phyloP scores from a whole-genome alignment of 768 basidiomycete species.

The Chalciporus sphaerocephalus region DNA sequence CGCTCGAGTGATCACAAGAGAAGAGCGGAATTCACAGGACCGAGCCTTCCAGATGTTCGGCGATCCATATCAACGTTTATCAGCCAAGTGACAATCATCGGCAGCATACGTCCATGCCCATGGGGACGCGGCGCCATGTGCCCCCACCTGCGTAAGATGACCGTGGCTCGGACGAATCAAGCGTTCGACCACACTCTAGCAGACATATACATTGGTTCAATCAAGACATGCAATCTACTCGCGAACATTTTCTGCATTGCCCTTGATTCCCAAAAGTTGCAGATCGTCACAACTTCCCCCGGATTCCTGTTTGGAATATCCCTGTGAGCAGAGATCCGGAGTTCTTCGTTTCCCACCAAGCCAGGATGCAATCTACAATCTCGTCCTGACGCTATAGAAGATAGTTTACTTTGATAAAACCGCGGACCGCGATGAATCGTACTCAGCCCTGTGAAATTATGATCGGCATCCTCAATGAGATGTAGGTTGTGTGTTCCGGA shows the following conservation, averaged over 20 bases:
- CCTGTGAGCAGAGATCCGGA: slow-evolving; percentile 53
- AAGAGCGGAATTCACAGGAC: no score
- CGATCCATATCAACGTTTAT: no score
- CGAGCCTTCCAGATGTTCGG: no score
- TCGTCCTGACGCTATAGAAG: slow-evolving; percentile 52
- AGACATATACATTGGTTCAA: neutral
- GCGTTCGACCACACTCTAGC: neutral
- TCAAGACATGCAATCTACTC: neutral
- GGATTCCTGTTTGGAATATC: slow-evolving; percentile 56
- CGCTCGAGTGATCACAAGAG: no score
- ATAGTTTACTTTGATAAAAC: slow-evolving; percentile 2
- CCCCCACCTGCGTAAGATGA: neutral
- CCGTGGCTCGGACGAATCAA: neutral
- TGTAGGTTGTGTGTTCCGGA: slow-evolving; percentile 71
- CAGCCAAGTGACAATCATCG: neutral
- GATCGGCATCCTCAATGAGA: slow-evolving; percentile 70
- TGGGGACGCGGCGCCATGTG: neutral
- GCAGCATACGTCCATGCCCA: neutral
- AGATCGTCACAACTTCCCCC: slow-evolving; percentile 41
- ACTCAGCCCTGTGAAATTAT: slow-evolving; percentile 65
- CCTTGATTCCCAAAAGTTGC: neutral
- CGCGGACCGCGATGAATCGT: neutral
- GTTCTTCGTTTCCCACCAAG: slow-evolving; percentile 56
- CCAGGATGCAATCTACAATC: slow-evolving; percentile 60
- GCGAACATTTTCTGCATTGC: neutral